Evolutionary conservation across 2,329 filamentous ascomycete genomes (phyloP).

Genomic region (Colletotrichum plurivorum): DNA sequence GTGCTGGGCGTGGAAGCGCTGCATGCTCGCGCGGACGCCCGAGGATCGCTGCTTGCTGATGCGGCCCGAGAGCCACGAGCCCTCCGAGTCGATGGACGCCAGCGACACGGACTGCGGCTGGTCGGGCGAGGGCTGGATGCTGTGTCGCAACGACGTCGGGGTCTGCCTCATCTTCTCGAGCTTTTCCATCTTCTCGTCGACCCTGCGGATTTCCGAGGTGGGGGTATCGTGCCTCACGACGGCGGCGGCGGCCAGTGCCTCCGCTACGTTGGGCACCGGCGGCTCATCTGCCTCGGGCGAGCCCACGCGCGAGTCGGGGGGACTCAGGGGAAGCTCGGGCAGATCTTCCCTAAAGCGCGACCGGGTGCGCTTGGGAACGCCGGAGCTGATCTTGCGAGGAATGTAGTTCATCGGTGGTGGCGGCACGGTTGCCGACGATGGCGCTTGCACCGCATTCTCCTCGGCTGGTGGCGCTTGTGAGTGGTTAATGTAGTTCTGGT

Average conservation of each 20-base stretch:
- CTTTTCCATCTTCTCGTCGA: constrained; percentile 50
- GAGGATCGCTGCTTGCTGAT: constrained; percentile 63
- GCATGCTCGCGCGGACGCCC: constrained; percentile 59
- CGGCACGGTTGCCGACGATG: constrained; percentile 56
- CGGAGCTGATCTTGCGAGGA: constrained; percentile 54
- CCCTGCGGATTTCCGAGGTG: constrained; percentile 58
- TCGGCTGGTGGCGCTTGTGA: constrained; percentile 51
- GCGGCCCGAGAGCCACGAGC: constrained; percentile 92
- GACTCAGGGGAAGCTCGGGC: constrained; percentile 88
- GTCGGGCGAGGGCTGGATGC: constrained; percentile 64
- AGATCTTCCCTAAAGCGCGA: constrained; percentile 95
- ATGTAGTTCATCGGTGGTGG: constrained; percentile 60
- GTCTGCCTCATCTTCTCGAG: constrained; percentile 57
- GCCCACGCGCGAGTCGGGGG: constrained; percentile 84
- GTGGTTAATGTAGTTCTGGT: constrained; percentile 42
- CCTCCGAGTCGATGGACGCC: constrained; percentile 95
- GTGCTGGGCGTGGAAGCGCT: constrained; percentile 47
- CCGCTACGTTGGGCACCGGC: constrained; percentile 51
- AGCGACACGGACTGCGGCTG: constrained; percentile 82
- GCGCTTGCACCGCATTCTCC: constrained; percentile 53
- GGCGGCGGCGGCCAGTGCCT: constrained; percentile 45
- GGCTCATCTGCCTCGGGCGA: constrained; percentile 77
- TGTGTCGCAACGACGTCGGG: constrained; percentile 59
- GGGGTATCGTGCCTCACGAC: constrained; percentile 62
- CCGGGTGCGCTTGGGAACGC: constrained; percentile 81